These are phyloP conservation scores for Kuraishia floccosa DNA, from an alignment of 805 yeast genomes.

Conservation along the genomic window DNA sequence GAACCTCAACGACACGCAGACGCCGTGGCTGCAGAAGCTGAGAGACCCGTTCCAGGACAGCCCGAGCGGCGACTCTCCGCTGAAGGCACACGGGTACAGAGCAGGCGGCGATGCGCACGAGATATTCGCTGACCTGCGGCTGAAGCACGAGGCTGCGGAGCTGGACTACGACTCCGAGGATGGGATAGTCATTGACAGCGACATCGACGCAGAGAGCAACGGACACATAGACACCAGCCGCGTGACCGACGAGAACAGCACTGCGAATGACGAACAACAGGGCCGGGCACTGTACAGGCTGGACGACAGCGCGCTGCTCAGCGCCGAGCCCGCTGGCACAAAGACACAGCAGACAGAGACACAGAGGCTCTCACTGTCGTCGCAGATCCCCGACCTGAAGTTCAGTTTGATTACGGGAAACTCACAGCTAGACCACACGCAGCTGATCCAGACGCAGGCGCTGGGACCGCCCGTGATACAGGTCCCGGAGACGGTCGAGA, in stretches of 20 bases:
- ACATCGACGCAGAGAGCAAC: conserved; percentile 5
- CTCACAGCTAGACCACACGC: conserved; percentile 1
- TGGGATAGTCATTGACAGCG: conserved; percentile 13
- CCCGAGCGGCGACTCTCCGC: conserved; percentile 6
- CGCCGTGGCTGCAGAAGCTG: conserved; percentile 17
- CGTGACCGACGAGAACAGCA: conserved; percentile 11
- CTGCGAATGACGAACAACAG: conserved; percentile 9
- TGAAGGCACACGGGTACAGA: not conserved
- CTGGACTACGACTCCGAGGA: conserved; percentile 14
- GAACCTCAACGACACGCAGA: conserved; percentile 6
- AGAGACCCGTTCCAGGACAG: conserved; percentile 25
- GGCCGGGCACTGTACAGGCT: conserved; percentile 7
- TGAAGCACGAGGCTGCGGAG: conserved; percentile 7
- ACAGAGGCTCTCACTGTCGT: not conserved
- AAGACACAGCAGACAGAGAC: not conserved
- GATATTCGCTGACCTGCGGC: conserved; percentile 12
- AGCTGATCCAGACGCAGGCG: too few species aligned
- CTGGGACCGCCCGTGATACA: too few species aligned
- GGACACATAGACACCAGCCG: conserved; percentile 4
- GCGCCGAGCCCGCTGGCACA: not conserved
- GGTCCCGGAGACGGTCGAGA: conserved; percentile 13
- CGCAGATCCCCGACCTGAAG: too few species aligned
- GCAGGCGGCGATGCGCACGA: conserved; percentile 9
- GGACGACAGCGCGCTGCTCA: conserved; percentile 1
- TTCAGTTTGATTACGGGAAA: not conserved